These are phyloP conservation scores for Hondaea fermentalgiana DNA, from an alignment of 108 stramenopile genomes.

Conservation along the genomic window DNA sequence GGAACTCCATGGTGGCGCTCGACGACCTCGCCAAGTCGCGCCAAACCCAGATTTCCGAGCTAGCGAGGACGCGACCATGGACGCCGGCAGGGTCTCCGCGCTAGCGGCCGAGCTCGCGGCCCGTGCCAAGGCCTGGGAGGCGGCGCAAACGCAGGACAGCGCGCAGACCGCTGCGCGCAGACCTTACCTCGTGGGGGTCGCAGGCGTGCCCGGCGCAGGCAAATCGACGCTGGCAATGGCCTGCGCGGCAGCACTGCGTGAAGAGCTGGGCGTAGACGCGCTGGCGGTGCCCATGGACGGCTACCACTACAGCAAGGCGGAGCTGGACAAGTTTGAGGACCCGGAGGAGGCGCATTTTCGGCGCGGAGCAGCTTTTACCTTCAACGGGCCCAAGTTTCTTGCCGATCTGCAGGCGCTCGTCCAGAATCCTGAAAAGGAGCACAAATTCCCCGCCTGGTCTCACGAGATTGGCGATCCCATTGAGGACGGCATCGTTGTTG, in stretches of 20 bases:
- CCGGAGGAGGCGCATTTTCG: slow-evolving; percentile 19
- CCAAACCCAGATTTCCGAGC: too few relatives aligned
- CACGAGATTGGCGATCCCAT: slow-evolving; percentile 57
- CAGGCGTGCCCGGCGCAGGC: slow-evolving; percentile 64
- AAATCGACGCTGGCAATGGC: slow-evolving; percentile 52
- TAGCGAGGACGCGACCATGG: too few relatives aligned
- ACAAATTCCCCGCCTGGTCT: slow-evolving; percentile 46
- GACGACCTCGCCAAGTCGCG: too few relatives aligned
- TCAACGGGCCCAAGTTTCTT: slow-evolving; percentile 50
- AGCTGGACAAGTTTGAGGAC: slow-evolving; percentile 23
- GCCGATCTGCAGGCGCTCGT: slow-evolving; percentile 32
- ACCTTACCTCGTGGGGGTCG: slow-evolving; percentile 31
- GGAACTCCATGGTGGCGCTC: too few relatives aligned
- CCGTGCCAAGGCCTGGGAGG: too few relatives aligned
- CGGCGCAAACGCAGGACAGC: too few relatives aligned
- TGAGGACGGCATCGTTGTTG: slow-evolving; percentile 33
- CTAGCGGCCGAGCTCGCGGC: too few relatives aligned
- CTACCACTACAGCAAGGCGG: slow-evolving; percentile 48
- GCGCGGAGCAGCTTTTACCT: slow-evolving; percentile 64
- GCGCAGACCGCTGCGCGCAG: background rate
- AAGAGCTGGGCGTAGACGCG: slow-evolving; percentile 13
- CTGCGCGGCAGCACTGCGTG: slow-evolving; percentile 23
- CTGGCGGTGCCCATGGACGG: slow-evolving; percentile 64
- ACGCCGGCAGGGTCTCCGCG: too few relatives aligned
- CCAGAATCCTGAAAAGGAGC: slow-evolving; percentile 29